A percentile compares a stretch with the other conserved stretches of the same genome.
These are phyloP conservation scores for Gonium pectorale DNA, from an alignment of 139 green algal species.

Conservation along the genomic window DNA sequence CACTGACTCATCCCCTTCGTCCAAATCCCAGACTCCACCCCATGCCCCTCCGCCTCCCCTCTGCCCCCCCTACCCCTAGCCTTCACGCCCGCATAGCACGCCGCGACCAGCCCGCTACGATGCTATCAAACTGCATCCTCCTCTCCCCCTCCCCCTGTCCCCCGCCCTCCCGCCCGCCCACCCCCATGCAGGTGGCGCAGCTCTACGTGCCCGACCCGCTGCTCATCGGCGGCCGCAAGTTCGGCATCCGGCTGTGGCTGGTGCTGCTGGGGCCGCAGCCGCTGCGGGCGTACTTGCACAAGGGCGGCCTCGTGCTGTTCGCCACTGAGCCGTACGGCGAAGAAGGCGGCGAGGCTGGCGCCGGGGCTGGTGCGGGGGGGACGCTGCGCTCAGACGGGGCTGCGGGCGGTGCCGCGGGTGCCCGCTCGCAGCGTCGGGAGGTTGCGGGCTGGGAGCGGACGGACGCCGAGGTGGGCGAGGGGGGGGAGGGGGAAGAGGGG, in stretches of 20 bases:
- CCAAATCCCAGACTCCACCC: too few species aligned
- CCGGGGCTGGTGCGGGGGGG: not conserved
- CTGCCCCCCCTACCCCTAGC: too few species aligned
- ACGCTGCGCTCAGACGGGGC: not conserved
- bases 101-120: too few species aligned
- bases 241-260: constrained; percentile 67
- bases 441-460: not conserved
- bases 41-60: too few species aligned
- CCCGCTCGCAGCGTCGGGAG: not conserved
- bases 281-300: constrained; percentile 55
- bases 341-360: not conserved
- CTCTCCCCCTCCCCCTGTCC: not conserved
- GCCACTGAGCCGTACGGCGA: constrained; percentile 43
- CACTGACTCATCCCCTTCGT: too few species aligned
- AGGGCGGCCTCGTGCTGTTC: constrained; percentile 63
- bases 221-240: constrained; percentile 64
- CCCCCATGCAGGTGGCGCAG: constrained; percentile 60
- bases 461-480: not conserved
- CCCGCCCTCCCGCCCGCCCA: not conserved
- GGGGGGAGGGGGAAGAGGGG: not conserved
- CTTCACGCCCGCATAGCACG: too few species aligned
- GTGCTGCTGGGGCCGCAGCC: constrained; percentile 47
- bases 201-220: constrained; percentile 57
- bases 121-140: not conserved
- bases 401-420: not conserved